phyloP scores from a whole-genome alignment of 768 basidiomycete genomes.

The Mycena maculata region DNA sequence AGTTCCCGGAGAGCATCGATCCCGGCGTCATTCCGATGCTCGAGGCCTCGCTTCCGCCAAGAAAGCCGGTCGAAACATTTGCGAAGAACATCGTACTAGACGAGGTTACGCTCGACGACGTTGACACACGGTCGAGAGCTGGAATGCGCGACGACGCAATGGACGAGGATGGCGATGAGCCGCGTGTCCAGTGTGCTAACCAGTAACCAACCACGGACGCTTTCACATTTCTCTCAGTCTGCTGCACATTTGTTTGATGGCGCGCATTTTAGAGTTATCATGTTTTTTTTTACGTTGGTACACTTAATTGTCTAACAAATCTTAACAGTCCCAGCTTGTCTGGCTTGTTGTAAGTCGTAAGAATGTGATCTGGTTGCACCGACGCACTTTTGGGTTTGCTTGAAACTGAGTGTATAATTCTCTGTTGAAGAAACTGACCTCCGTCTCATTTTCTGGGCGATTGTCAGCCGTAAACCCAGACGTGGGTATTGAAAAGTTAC shows the following conservation, averaged over 20 bases:
- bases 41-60: slow-evolving; percentile 87
- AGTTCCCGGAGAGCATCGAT: slow-evolving; percentile 88
- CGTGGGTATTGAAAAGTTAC: slow-evolving; percentile 60
- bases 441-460: slow-evolving; percentile 89
- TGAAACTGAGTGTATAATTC: slow-evolving; percentile 85
- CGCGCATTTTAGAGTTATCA: slow-evolving; percentile 46
- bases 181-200: slow-evolving; percentile 95
- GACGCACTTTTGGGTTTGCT: slow-evolving; percentile 79
- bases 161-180: slow-evolving; percentile 93
- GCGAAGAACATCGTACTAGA: slow-evolving; percentile 78
- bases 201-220: slow-evolving; percentile 65
- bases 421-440: slow-evolving; percentile 91
- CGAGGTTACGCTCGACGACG: slow-evolving; percentile 86
- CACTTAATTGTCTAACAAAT: slow-evolving; percentile 41
- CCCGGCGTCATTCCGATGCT: slow-evolving; percentile 74
- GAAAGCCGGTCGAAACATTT: slow-evolving; percentile 73
- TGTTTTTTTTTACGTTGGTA: slow-evolving; percentile 47
- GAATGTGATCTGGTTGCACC: background rate
- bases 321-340: slow-evolving; percentile 60
- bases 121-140: slow-evolving; percentile 72
- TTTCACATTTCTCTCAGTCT: slow-evolving; percentile 14
- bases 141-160: slow-evolving; percentile 79
- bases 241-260: slow-evolving; percentile 23
- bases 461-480: background rate
- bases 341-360: slow-evolving; percentile 29